phyloP scores from a whole-genome alignment of 441 rosid genomes.

The Gossypium schwendimanii region DNA sequence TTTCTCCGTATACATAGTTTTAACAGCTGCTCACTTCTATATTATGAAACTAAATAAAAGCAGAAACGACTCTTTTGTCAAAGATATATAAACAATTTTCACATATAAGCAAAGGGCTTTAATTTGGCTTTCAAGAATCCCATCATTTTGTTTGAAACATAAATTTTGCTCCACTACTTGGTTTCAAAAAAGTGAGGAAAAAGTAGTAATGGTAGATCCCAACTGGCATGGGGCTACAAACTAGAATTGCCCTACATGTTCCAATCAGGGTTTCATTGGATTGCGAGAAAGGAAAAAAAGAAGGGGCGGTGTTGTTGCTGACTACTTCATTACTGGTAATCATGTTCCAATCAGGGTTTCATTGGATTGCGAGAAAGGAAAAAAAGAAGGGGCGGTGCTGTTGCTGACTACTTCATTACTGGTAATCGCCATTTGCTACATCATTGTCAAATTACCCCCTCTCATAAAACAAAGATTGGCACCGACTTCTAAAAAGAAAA shows the following conservation, averaged over 20 bases:
- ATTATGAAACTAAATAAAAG: too few relatives aligned
- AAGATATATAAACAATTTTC: neutral
- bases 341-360: too few relatives aligned
- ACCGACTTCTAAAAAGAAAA: neutral
- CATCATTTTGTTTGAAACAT: neutral
- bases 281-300: neutral
- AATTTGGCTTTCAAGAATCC: neutral
- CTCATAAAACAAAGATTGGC: neutral
- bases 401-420: neutral
- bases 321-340: too few relatives aligned
- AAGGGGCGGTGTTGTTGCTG: neutral
- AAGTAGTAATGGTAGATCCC: neutral
- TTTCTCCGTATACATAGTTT: neutral
- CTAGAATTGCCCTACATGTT: neutral
- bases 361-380: too few relatives aligned
- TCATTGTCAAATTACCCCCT: neutral
- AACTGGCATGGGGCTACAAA: neutral
- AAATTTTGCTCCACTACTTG: neutral
- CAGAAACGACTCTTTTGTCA: neutral
- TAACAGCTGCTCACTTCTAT: neutral
- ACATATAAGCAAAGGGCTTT: too few relatives aligned
- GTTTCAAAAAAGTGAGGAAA: neutral
- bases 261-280: neutral
- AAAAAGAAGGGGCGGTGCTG: too few relatives aligned
- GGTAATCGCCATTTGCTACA: neutral